phyloP scores from a whole-genome alignment of 805 yeast genomes.

The Wickerhamiella nectarea region DNA sequence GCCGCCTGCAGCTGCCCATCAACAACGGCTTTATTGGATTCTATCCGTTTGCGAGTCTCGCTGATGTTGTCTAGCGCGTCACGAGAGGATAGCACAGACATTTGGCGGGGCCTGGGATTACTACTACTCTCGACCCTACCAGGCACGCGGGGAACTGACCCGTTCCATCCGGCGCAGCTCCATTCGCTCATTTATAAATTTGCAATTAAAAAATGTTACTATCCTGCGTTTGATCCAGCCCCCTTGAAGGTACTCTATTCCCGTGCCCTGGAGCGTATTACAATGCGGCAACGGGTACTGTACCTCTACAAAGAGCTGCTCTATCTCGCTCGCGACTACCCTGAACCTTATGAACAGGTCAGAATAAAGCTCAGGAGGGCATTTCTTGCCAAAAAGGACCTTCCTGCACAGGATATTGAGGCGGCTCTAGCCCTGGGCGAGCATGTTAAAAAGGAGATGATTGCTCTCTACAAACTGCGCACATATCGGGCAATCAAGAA shows the following conservation, averaged over 20 bases:
- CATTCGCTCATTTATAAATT: too few relatives aligned
- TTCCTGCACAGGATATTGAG: conserved; percentile 21
- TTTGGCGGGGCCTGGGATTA: too few relatives aligned
- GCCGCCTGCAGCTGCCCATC: conserved; percentile 64
- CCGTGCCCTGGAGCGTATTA: too few relatives aligned
- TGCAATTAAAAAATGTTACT: too few relatives aligned
- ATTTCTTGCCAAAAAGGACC: conserved; percentile 20
- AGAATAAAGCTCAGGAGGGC: conserved; percentile 22
- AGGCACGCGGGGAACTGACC: too few relatives aligned
- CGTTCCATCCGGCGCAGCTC: too few relatives aligned
- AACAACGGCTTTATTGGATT: conserved; percentile 52
- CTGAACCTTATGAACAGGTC: conserved; percentile 25
- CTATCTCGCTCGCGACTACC: conserved; percentile 29
- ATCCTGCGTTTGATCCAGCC: too few relatives aligned
- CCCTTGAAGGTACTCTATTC: too few relatives aligned
- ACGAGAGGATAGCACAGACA: conserved; percentile 7
- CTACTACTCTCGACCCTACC: too few relatives aligned
- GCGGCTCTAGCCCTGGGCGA: conserved; percentile 26
- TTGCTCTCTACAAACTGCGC: conserved; percentile 26
- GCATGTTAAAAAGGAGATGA: conserved; percentile 27
- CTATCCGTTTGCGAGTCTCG: conserved; percentile 24
- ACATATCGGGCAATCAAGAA: conserved; percentile 27
- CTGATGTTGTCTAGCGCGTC: conserved; percentile 26
- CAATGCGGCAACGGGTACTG: conserved; percentile 18
- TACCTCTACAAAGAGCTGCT: conserved; percentile 28